Evolutionary conservation across 345 rosid genomes (phyloP).

Genomic region (Pseudoturritis turrita): DNA sequence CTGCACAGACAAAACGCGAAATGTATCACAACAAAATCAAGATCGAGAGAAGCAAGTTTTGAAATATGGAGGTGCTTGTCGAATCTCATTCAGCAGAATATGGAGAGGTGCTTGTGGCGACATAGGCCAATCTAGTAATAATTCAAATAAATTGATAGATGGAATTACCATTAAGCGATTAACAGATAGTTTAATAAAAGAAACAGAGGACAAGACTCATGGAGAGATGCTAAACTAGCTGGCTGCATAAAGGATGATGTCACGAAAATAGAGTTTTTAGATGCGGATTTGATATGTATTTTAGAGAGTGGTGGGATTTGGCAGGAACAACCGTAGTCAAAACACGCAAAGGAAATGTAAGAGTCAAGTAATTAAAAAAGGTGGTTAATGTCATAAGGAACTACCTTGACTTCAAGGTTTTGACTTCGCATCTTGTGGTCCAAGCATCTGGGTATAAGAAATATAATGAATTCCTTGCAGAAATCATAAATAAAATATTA

Average conservation of each 20-base stretch:
- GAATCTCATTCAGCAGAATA: not conserved
- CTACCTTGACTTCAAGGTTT: constrained; percentile 64
- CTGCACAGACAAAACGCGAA: constrained; percentile 34
- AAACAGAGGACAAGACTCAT: not conserved
- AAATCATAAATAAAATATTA: not conserved
- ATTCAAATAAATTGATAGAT: not conserved
- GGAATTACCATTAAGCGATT: not conserved
- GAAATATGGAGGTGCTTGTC: too few relatives aligned
- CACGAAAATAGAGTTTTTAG: too few relatives aligned
- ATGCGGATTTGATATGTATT: not conserved
- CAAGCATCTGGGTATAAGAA: constrained; percentile 44
- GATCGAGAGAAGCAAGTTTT: not conserved
- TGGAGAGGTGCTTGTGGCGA: not conserved
- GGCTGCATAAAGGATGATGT: too few relatives aligned
- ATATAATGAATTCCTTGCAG: not conserved
- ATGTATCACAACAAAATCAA: not conserved
- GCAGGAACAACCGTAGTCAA: constrained; percentile 13
- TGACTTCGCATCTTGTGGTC: constrained; percentile 56
- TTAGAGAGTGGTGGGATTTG: constrained; percentile 1
- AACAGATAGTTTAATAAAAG: too few relatives aligned
- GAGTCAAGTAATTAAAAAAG: not conserved
- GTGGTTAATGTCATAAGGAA: not conserved
- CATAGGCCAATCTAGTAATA: not conserved
- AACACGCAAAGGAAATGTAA: not conserved
- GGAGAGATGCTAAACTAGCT: constrained; percentile 1